A percentile compares a stretch with the other conserved stretches of the same genome.
Evolutionary conservation across 2,329 filamentous ascomycete species (phyloP).

Genomic region (Fusarium solani-melongenae): DNA sequence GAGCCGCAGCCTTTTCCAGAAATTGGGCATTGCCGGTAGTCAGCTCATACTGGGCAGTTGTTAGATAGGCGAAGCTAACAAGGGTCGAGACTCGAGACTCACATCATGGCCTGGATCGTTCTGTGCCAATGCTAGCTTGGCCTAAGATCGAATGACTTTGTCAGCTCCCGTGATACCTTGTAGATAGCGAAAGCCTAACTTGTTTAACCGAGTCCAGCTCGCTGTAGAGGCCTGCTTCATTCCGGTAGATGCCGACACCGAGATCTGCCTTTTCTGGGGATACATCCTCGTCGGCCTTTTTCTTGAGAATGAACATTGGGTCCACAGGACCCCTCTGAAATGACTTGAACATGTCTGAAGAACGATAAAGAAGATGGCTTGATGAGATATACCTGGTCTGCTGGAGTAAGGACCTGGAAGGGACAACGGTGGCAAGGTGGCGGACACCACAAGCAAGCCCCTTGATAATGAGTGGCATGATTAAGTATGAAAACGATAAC

Average conservation of each 20-base stretch:
- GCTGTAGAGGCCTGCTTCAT: constrained; percentile 47
- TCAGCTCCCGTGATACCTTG: background rate
- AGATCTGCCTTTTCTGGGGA: constrained; percentile 49
- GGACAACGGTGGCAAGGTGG: background rate
- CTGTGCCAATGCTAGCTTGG: constrained; percentile 35
- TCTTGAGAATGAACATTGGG: constrained; percentile 49
- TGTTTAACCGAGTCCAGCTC: constrained; percentile 44
- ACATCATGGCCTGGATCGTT: constrained; percentile 44
- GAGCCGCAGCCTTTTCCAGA: constrained; percentile 41
- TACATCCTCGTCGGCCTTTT: constrained; percentile 43
- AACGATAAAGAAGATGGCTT: background rate
- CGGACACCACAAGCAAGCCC: background rate
- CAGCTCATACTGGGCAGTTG: constrained; percentile 44
- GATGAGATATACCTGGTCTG: background rate
- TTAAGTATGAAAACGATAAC: background rate
- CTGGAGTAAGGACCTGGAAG: background rate
- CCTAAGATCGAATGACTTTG: constrained; percentile 15
- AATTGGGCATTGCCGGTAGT: constrained; percentile 49
- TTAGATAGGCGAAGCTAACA: background rate
- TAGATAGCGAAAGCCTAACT: background rate
- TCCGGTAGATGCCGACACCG: constrained; percentile 51
- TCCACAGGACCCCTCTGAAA: constrained; percentile 44
- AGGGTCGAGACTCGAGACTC: background rate
- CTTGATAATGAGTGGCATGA: background rate
- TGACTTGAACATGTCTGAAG: constrained; percentile 33